phyloP scores from a whole-genome alignment of 306 rosid species.

The Carpinus viminea region DNA sequence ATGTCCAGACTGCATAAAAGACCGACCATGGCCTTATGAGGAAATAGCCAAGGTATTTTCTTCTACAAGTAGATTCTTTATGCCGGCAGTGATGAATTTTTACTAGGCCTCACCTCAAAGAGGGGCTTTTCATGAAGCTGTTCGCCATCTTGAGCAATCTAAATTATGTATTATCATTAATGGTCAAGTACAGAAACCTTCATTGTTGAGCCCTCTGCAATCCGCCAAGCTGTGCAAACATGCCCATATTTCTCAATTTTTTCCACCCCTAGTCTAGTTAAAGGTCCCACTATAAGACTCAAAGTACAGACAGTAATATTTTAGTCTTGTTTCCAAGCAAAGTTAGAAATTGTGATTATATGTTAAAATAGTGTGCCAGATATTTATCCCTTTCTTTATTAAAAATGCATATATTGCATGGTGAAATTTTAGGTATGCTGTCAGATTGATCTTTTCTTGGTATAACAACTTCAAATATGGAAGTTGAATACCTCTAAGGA shows the following conservation, averaged over 20 bases:
- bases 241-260: constrained; percentile 3
- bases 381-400: not conserved
- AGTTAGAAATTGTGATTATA: constrained; percentile 12
- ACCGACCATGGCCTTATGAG: constrained; percentile 8
- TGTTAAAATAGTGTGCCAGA: constrained; percentile 4
- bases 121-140: constrained; percentile 21
- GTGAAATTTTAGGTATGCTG: not conserved
- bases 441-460: not conserved
- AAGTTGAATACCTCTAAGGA: not conserved
- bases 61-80: constrained; percentile 25
- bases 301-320: constrained; percentile 6
- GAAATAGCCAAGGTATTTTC: constrained; percentile 31
- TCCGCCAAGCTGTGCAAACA: constrained; percentile 22
- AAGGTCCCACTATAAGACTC: constrained; percentile 27
- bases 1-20: constrained; percentile 60
- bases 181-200: constrained; percentile 44
- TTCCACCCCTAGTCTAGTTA: not conserved
- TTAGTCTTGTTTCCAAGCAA: not conserved
- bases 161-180: constrained; percentile 28
- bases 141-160: constrained; percentile 12
- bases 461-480: not conserved
- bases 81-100: constrained; percentile 28
- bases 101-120: constrained; percentile 11
- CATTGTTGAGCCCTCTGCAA: constrained; percentile 11
- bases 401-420: not conserved